phyloP scores from a whole-genome alignment of 2,329 filamentous ascomycete genomes.

The Aureobasidium pullulans region DNA sequence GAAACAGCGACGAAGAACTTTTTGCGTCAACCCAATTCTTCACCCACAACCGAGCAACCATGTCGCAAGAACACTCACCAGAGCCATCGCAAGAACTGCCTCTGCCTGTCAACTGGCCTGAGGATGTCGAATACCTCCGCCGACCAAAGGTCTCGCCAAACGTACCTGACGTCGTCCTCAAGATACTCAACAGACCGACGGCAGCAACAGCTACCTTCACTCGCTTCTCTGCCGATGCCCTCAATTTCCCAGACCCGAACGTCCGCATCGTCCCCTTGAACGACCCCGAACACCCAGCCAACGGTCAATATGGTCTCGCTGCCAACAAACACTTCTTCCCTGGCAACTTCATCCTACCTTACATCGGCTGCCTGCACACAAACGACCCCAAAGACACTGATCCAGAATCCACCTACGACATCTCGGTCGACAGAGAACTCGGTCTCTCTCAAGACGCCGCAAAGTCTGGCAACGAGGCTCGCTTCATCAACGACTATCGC shows the following conservation, averaged over 20 bases:
- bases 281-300: constrained; percentile 38
- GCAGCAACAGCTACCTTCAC: constrained; percentile 20
- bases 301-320: constrained; percentile 42
- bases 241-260: constrained; percentile 27
- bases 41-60: not conserved
- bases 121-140: constrained; percentile 24
- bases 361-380: constrained; percentile 43
- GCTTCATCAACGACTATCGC: constrained; percentile 49
- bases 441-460: constrained; percentile 43
- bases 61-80: not conserved
- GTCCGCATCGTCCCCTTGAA: constrained; percentile 38
- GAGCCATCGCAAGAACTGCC: not conserved
- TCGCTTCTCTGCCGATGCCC: constrained; percentile 18
- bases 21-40: not conserved
- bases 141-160: constrained; percentile 25
- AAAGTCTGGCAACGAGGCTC: constrained; percentile 43
- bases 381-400: constrained; percentile 37
- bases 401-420: constrained; percentile 42
- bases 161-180: constrained; percentile 20
- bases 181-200: constrained; percentile 21
- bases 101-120: constrained; percentile 24
- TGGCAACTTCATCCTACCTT: constrained; percentile 41
- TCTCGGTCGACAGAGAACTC: constrained; percentile 43
- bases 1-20: not conserved
- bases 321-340: constrained; percentile 38